Percentiles rank a stretch among this genome's conserved stretches.
Conservation (phyloP, 1,284 basidiomycete genomes). For the Thecaphora frezii region DNA sequence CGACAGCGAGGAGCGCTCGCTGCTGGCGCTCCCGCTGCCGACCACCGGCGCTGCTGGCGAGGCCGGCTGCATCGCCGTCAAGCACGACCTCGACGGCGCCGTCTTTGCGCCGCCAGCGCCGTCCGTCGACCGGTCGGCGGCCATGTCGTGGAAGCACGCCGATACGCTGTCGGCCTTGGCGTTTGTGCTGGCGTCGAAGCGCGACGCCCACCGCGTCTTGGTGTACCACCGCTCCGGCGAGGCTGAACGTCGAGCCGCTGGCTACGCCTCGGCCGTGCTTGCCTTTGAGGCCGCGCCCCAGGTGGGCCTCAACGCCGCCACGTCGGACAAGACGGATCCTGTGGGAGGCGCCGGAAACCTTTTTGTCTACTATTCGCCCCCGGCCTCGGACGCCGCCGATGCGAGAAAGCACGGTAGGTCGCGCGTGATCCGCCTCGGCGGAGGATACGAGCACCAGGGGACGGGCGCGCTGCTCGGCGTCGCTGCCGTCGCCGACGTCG, state of each 20-base stretch:
- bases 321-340: background rate
- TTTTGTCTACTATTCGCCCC: constrained; percentile 37
- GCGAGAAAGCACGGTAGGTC: constrained; percentile 14
- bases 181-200: constrained; percentile 90
- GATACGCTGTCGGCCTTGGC: constrained; percentile 83
- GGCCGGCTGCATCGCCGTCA: constrained; percentile 65
- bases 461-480: constrained; percentile 30
- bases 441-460: background rate
- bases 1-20: constrained; percentile 5
- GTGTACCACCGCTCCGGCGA: constrained; percentile 1
- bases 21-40: constrained; percentile 25
- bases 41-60: constrained; percentile 1
- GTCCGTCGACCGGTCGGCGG: too few species aligned
- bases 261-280: constrained; percentile 18
- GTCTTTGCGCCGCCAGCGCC: constrained; percentile 65
- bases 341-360: constrained; percentile 38
- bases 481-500: constrained; percentile 1
- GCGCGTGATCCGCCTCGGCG: constrained; percentile 30
- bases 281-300: constrained; percentile 39
- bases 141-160: constrained; percentile 70
- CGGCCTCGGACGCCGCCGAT: background rate
- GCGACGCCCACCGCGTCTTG: constrained; percentile 49
- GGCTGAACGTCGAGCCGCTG: background rate
- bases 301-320: constrained; percentile 12
- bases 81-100: constrained; percentile 79